Evolutionary conservation across 257 asterid genomes (phyloP).

Genomic region (Rehmannia glutinosa): DNA sequence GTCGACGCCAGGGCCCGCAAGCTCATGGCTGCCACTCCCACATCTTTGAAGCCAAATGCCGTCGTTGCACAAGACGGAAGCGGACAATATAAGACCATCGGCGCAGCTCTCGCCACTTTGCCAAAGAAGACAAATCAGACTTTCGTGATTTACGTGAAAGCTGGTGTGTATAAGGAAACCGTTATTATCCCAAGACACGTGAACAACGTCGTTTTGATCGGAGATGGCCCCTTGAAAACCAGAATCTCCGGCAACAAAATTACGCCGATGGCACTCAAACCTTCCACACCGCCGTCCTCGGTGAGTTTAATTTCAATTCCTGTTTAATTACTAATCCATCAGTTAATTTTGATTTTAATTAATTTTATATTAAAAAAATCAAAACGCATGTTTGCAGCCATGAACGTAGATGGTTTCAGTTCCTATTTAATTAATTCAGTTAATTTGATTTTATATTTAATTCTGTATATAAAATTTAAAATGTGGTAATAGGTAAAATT

Average conservation of each 20-base stretch:
- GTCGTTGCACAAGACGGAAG: conserved; percentile 69
- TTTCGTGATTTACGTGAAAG: conserved; percentile 41
- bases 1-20: neutral
- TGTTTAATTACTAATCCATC: no score
- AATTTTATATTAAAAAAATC: no score
- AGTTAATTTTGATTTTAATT: no score
- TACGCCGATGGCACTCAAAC: conserved; percentile 33
- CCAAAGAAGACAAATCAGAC: conserved; percentile 20
- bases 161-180: conserved; percentile 42
- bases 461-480: no score
- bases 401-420: no score
- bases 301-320: no score
- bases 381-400: no score
- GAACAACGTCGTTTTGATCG: conserved; percentile 37
- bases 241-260: conserved; percentile 39
- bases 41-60: conserved; percentile 18
- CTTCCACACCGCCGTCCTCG: conserved; percentile 46
- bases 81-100: conserved; percentile 42
- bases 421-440: no score
- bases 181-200: conserved; percentile 29
- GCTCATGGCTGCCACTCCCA: conserved; percentile 12
- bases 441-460: no score
- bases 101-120: conserved; percentile 36
- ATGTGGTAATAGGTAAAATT: no score
- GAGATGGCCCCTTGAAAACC: conserved; percentile 55